These are phyloP conservation scores for Agroathelia rolfsii DNA, from an alignment of 1,284 basidiomycete species.

Conservation along the genomic window DNA sequence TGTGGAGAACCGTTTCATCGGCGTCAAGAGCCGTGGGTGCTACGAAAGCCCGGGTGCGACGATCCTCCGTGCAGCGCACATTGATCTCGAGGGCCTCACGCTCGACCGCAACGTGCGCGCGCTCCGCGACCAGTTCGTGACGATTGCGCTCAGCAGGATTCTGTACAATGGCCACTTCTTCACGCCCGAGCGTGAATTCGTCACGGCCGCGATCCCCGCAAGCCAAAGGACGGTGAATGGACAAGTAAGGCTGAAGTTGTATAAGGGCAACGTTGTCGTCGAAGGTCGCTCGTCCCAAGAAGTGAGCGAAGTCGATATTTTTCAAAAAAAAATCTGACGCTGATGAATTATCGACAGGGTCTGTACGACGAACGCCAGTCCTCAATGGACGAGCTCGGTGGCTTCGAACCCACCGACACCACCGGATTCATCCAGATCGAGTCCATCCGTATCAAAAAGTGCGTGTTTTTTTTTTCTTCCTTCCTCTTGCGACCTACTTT, in stretches of 20 bases:
- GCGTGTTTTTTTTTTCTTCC: conserved; percentile 23
- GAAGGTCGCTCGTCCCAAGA: conserved; percentile 89
- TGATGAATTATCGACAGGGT: conserved; percentile 37
- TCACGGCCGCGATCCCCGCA: conserved; percentile 81
- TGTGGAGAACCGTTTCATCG: conserved; percentile 99
- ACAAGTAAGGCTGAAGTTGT: conserved; percentile 80
- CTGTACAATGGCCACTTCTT: conserved; percentile 98
- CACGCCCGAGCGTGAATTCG: conserved; percentile 94
- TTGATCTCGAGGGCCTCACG: conserved; percentile 95
- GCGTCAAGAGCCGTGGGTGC: conserved; percentile 97
- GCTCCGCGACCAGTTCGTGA: conserved; percentile 91
- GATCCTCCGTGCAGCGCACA: conserved; percentile 90
- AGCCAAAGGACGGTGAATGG: conserved; percentile 98
- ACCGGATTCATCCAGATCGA: conserved; percentile 93
- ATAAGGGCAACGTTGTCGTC: conserved; percentile 94
- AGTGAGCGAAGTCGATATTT: no score
- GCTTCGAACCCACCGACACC: conserved; percentile 90
- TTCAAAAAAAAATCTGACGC: neutral
- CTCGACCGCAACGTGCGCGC: conserved; percentile 96
- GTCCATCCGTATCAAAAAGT: conserved; percentile 94
- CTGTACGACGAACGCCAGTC: conserved; percentile 94
- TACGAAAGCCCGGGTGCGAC: conserved; percentile 97
- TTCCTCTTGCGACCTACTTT: conserved; percentile 1
- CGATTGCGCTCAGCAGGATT: conserved; percentile 82
- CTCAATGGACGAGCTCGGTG: conserved; percentile 99